Evolutionary conservation across 2,329 filamentous ascomycete genomes (phyloP).

Genomic region (Graphium sp.): DNA sequence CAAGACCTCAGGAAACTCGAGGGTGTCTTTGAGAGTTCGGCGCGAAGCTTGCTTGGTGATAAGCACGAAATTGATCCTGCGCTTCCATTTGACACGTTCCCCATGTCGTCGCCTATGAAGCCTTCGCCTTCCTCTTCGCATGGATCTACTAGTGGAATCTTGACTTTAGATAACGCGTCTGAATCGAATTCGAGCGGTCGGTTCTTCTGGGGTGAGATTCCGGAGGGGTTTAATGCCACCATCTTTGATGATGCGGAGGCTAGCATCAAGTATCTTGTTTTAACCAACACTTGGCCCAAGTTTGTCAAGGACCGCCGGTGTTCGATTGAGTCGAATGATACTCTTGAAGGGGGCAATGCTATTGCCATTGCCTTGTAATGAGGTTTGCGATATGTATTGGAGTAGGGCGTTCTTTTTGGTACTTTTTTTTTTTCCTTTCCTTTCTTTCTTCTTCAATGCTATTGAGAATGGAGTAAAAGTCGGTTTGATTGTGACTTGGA

Average conservation of each 20-base stretch:
- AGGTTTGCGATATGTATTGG: too few species aligned
- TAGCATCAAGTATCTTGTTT: conserved; percentile 49
- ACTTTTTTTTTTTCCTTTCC: too few species aligned
- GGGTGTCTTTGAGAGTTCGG: conserved; percentile 35
- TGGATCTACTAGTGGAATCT: too few species aligned
- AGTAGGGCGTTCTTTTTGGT: too few species aligned
- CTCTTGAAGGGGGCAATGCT: too few species aligned
- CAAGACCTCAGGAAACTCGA: conserved; percentile 36
- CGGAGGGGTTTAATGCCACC: conserved; percentile 25
- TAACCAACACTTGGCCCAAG: conserved; percentile 53
- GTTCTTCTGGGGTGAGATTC: conserved; percentile 24
- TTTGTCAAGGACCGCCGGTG: conserved; percentile 24
- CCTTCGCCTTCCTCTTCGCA: too few species aligned
- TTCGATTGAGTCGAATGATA: conserved; percentile 9
- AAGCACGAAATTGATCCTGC: conserved; percentile 20
- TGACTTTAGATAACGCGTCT: too few species aligned
- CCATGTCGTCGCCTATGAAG: conserved; percentile 2
- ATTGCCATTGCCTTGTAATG: too few species aligned
- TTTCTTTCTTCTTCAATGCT: too few species aligned
- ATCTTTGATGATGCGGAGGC: conserved; percentile 42
- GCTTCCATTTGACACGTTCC: conserved; percentile 20
- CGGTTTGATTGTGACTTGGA: too few species aligned
- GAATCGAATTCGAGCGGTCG: too few species aligned
- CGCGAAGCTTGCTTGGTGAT: conserved; percentile 24
- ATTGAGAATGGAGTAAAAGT: too few species aligned